Evolutionary conservation across 768 basidiomycete species (phyloP), one percentile per base, ranked within the genome.

Genomic region (Agaricus bisporus): DNA sequence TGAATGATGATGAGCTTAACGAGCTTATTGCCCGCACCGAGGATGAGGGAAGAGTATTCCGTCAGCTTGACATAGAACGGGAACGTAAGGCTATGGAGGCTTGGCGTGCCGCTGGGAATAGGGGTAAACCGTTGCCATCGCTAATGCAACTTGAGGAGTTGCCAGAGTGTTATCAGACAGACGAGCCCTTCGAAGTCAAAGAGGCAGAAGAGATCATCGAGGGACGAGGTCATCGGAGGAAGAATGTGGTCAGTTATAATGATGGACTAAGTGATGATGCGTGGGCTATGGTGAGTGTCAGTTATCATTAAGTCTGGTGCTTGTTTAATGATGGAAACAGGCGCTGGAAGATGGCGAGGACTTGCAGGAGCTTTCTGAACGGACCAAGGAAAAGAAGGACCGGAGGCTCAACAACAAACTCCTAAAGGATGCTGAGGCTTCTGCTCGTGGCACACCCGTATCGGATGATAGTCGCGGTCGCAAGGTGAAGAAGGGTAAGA

Each of bases 1-100:
- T 93, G 86, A 91, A 88, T 56, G 91, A 92, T 59, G 91, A 94
- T 17, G 95, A 98, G 66, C 77, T 99, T 56, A 99, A 99, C 69
- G 87, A 91, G 63, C 76, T 98, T 55, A 83, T 99, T 53, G 82
- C 94, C 14, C 86, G 97, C 49, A 80, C 74, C 9, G 95, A 98
- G 4, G 73, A 86, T 1, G 97, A 98, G 67, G 70, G 73, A 3
- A 74, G 63, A 8, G 68, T 90, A 54, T 99, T 95, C 80, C 78
- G 85, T 0, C 74, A 83, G 52, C 85, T 98, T 76, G 97, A 98
- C 64, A 57, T 78, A 20, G 78, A 91, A 61, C 83, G 97, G 41
- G 87, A 89, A 42, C 82, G 81, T 14, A 83, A 86, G 22, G 72
- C 75, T 3, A 51, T 80, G 35, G 80, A 82, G 36, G 65, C 62